A percentile compares a stretch with the other conserved stretches of the same genome.
phyloP scores from a whole-genome alignment of 768 basidiomycete species.

The Trametes villosa region DNA sequence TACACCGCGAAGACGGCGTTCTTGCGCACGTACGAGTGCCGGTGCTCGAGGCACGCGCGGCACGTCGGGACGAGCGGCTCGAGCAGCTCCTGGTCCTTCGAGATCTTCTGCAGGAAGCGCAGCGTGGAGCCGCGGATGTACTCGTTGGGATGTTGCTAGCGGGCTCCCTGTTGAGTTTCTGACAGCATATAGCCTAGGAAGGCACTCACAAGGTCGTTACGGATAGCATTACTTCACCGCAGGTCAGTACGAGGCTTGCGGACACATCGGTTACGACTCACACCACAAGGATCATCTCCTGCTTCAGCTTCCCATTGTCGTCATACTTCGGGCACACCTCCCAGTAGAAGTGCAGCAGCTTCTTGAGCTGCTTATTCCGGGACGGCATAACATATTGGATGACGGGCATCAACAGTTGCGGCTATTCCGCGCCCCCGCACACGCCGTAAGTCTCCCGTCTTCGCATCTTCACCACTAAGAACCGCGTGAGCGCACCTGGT shows the following conservation, averaged over 20 bases:
- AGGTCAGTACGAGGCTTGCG: slow-evolving; percentile 1
- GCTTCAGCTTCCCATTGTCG: slow-evolving; percentile 95
- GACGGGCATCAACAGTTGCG: slow-evolving; percentile 94
- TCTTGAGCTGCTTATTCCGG: slow-evolving; percentile 95
- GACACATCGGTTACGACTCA: slow-evolving; percentile 43
- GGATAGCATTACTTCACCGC: slow-evolving; percentile 82
- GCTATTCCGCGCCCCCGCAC: slow-evolving; percentile 50
- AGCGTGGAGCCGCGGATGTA: slow-evolving; percentile 98
- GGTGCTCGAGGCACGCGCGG: slow-evolving; percentile 93
- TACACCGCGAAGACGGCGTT: slow-evolving; percentile 97
- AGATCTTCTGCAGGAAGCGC: slow-evolving; percentile 94
- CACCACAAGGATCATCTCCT: slow-evolving; percentile 99
- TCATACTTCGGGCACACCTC: slow-evolving; percentile 98
- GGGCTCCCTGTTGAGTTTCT: slow-evolving; percentile 9
- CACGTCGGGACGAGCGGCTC: slow-evolving; percentile 96
- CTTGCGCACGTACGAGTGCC: slow-evolving; percentile 97
- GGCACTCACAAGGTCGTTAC: slow-evolving; percentile 87
- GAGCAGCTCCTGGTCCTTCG: slow-evolving; percentile 91
- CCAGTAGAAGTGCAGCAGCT: slow-evolving; percentile 94
- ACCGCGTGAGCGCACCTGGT: slow-evolving; percentile 62
- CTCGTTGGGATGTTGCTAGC: slow-evolving; percentile 98
- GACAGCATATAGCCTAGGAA: neutral
- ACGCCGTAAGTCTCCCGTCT: neutral
- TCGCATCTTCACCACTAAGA: no score
- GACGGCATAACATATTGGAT: slow-evolving; percentile 98